Percentiles rank a stretch among this genome's conserved stretches.
phyloP scores from a whole-genome alignment of 371 early-diverging fungal genomes.

The Mucor sp. region DNA sequence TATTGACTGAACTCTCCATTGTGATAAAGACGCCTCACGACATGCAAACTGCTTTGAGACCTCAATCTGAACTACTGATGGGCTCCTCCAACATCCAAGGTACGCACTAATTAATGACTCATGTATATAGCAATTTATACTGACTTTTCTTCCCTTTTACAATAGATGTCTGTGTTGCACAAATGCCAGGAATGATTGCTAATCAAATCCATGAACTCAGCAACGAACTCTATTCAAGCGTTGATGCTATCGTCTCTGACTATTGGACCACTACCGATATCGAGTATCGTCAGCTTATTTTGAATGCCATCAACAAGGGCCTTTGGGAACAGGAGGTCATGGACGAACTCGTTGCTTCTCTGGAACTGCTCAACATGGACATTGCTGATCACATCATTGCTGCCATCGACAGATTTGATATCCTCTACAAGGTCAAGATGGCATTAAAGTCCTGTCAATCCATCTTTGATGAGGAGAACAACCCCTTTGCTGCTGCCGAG shows the following conservation, averaged over 20 bases:
- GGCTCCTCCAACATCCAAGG: slow-evolving; percentile 12
- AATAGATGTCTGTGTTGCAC: slow-evolving; percentile 25
- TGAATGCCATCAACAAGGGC: slow-evolving; percentile 9
- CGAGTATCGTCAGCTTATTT: slow-evolving; percentile 8
- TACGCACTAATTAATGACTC: neutral
- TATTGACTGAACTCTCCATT: slow-evolving; percentile 16
- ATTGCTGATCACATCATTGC: slow-evolving; percentile 16
- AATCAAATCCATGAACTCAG: slow-evolving; percentile 28
- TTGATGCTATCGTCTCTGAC: slow-evolving; percentile 5
- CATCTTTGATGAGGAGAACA: slow-evolving; percentile 4
- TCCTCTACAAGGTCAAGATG: slow-evolving; percentile 1
- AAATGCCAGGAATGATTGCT: slow-evolving; percentile 32
- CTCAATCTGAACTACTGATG: slow-evolving; percentile 13
- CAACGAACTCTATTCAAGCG: slow-evolving; percentile 11
- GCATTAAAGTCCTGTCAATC: slow-evolving; percentile 11
- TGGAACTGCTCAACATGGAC: slow-evolving; percentile 21
- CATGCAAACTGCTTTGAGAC: slow-evolving; percentile 4
- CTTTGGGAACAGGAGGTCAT: slow-evolving; percentile 10
- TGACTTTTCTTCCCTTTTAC: slow-evolving; percentile 5
- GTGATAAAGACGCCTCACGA: slow-evolving; percentile 17
- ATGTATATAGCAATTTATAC: neutral
- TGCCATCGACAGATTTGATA: slow-evolving; percentile 8
- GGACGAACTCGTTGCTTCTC: slow-evolving; percentile 5
- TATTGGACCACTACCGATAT: slow-evolving; percentile 9
- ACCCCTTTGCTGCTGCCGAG: neutral